phyloP scores from a whole-genome alignment of 805 yeast genomes.

The Yarrowia divulgata region DNA sequence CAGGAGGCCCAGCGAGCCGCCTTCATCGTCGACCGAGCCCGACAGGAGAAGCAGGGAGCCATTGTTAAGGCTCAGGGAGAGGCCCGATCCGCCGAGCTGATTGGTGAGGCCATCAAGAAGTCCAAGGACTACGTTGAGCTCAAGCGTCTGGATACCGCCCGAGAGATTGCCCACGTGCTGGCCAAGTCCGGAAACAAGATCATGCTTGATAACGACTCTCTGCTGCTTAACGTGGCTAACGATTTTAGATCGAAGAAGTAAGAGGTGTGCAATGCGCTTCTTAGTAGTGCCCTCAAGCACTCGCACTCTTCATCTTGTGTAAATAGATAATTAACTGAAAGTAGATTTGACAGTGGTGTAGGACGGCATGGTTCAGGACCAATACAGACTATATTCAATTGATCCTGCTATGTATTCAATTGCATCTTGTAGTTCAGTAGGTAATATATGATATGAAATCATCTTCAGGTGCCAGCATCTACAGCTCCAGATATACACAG shows the following conservation, averaged over 20 bases:
- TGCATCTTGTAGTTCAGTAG: no score
- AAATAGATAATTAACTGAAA: constrained; percentile 37
- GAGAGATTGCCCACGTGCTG: constrained; percentile 88
- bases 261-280: not conserved
- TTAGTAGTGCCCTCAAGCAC: not conserved
- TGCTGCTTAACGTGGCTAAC: constrained; percentile 84
- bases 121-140: constrained; percentile 94
- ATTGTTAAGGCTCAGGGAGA: constrained; percentile 98
- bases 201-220: constrained; percentile 88
- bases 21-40: constrained; percentile 93
- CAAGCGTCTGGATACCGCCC: constrained; percentile 95
- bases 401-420: no score
- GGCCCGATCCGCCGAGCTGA: constrained; percentile 95
- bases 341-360: not conserved
- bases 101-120: constrained; percentile 98
- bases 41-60: constrained; percentile 96
- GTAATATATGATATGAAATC: no score
- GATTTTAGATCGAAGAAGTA: constrained; percentile 63
- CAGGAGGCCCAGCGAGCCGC: constrained; percentile 99
- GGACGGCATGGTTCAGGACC: no score
- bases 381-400: no score
- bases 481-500: no score
- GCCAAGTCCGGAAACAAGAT: constrained; percentile 90
- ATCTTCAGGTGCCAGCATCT: no score
- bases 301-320: constrained; percentile 17